phyloP scores from a whole-genome alignment of 2,329 filamentous ascomycete species.

The Hortaea werneckii region DNA sequence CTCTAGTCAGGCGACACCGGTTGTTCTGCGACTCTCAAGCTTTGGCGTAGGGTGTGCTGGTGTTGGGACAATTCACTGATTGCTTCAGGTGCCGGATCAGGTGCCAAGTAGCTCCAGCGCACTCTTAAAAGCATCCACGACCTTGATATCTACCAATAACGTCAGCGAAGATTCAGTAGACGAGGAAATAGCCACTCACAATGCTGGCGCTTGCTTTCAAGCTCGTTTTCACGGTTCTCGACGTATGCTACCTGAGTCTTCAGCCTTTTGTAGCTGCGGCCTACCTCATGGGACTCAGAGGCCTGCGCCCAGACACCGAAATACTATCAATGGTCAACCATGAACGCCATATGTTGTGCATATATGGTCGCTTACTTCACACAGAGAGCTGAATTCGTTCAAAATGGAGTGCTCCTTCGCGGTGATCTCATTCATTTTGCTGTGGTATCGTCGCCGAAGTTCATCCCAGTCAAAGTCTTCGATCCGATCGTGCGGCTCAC shows the following conservation, averaged over 20 bases:
- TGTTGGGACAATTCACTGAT: too few species aligned
- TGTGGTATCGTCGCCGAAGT: conserved; percentile 60
- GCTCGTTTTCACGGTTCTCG: conserved; percentile 58
- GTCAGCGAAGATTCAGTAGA: conserved; percentile 5
- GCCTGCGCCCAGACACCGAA: conserved; percentile 71
- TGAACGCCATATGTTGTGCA: not conserved
- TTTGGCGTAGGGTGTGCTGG: too few species aligned
- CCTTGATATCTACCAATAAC: conserved; percentile 31
- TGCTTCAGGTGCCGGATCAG: not conserved
- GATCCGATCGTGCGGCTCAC: conserved; percentile 29
- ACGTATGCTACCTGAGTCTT: conserved; percentile 72
- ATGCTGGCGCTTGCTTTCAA: conserved; percentile 68
- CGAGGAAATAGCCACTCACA: conserved; percentile 45
- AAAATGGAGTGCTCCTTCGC: conserved; percentile 47
- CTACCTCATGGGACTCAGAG: conserved; percentile 61
- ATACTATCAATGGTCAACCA: conserved; percentile 43
- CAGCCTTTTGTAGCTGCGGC: conserved; percentile 67
- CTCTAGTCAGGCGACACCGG: too few species aligned
- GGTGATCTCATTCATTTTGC: conserved; percentile 53
- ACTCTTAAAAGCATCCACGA: conserved; percentile 40
- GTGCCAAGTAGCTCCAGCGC: conserved; percentile 34
- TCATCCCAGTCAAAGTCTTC: conserved; percentile 63
- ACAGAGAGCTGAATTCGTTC: conserved; percentile 33
- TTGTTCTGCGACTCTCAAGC: too few species aligned
- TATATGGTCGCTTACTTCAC: conserved; percentile 41